Conservation (phyloP, 306 rosid genomes). For the Begonia fuchsioides region DNA sequence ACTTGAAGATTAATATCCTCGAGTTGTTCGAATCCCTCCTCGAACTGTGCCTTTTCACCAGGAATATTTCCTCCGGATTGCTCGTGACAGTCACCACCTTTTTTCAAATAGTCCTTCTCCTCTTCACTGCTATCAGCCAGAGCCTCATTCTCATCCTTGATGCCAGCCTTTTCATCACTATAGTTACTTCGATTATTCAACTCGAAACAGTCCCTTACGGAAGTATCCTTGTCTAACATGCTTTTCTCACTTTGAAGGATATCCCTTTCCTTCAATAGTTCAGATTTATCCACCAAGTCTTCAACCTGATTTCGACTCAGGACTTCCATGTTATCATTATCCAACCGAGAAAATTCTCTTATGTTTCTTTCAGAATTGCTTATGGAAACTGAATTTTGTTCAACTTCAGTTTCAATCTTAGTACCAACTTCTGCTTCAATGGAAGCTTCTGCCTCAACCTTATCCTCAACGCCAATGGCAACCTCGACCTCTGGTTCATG, state of each 20-base stretch:
- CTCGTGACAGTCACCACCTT: conserved; percentile 14
- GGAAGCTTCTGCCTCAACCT: too few relatives aligned
- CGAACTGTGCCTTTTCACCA: conserved; percentile 16
- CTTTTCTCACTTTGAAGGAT: conserved; percentile 7
- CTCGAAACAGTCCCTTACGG: conserved; percentile 18
- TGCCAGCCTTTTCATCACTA: conserved; percentile 5
- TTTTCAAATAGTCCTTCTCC: conserved; percentile 17
- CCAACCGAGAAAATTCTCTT: conserved; percentile 3
- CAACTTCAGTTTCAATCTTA: conserved; percentile 3
- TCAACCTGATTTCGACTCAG: conserved; percentile 16
- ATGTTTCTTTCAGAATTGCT: conserved; percentile 13
- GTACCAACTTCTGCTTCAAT: neutral
- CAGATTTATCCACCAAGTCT: conserved; percentile 16
- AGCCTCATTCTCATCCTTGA: conserved; percentile 12
- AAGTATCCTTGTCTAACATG: conserved; percentile 14
- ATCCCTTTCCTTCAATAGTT: conserved; percentile 11
- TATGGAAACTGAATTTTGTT: conserved; percentile 9
- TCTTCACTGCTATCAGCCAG: conserved; percentile 11
- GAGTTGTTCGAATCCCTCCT: conserved; percentile 22
- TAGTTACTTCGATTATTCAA: conserved; percentile 16
- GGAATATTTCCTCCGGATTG: conserved; percentile 15
- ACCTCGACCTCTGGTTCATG: too few relatives aligned
- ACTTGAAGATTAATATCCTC: conserved; percentile 28
- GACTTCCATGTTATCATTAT: conserved; percentile 16
- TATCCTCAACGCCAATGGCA: too few relatives aligned